Conservation (phyloP, 2,329 filamentous ascomycete genomes). For the Hymenotorrendiella dingleyae region DNA sequence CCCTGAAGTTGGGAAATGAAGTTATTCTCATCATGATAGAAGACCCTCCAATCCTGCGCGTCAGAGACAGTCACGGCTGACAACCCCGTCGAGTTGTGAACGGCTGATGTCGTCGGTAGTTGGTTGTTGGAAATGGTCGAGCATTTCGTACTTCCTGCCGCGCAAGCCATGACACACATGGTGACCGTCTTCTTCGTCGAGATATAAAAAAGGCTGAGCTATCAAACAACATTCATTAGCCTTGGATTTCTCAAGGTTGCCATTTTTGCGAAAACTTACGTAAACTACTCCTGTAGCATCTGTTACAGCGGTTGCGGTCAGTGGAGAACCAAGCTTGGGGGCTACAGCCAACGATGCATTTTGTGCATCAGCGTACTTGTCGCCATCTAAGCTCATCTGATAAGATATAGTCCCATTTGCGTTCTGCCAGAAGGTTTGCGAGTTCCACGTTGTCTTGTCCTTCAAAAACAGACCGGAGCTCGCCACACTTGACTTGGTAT, state of each 20-base stretch:
- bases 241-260: not conserved
- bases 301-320: slow-evolving; percentile 18
- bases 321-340: slow-evolving; percentile 17
- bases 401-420: slow-evolving; percentile 13
- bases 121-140: slow-evolving; percentile 13
- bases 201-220: slow-evolving; percentile 23
- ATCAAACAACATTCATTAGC: not conserved
- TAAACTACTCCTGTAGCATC: slow-evolving; percentile 19
- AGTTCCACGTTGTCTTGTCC: slow-evolving; percentile 20
- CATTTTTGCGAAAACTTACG: slow-evolving; percentile 5
- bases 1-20: slow-evolving; percentile 17
- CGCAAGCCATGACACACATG: slow-evolving; percentile 19
- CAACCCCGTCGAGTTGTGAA: slow-evolving; percentile 15
- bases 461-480: slow-evolving; percentile 18
- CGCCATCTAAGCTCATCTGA: slow-evolving; percentile 18
- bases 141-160: slow-evolving; percentile 13
- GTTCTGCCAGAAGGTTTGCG: slow-evolving; percentile 19
- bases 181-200: slow-evolving; percentile 16
- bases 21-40: slow-evolving; percentile 16
- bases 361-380: slow-evolving; percentile 10
- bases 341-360: slow-evolving; percentile 13
- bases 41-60: slow-evolving; percentile 21
- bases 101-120: slow-evolving; percentile 12
- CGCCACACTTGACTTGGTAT: slow-evolving; percentile 17
- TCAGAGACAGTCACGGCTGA: slow-evolving; percentile 20